Evolutionary conservation across 164 flowering plant species (phyloP).

Genomic region (Stephania japonica): DNA sequence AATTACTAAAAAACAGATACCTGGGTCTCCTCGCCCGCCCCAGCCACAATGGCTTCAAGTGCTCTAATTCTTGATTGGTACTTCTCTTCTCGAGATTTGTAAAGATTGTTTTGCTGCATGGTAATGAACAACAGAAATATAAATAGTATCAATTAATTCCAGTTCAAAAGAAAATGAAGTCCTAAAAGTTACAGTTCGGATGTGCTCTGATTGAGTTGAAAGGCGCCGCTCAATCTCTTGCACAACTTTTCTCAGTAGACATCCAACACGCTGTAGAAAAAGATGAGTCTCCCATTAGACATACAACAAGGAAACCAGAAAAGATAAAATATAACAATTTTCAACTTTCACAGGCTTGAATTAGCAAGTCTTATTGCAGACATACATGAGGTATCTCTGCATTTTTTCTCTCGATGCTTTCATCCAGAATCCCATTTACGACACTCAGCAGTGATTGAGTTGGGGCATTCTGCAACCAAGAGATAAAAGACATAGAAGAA

Average conservation of each 20-base stretch:
- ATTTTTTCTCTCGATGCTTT: constrained; percentile 59
- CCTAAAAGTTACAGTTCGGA: constrained; percentile 47
- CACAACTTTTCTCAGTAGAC: constrained; percentile 53
- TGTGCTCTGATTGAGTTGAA: constrained; percentile 61
- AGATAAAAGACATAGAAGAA: constrained; percentile 12
- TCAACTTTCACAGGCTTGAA: constrained; percentile 4
- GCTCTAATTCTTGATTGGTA: constrained; percentile 56
- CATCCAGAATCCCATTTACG: constrained; percentile 59
- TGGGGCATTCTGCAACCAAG: constrained; percentile 59
- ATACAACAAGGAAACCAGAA: constrained; percentile 4
- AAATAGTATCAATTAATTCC: neutral
- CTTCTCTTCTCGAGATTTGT: constrained; percentile 72
- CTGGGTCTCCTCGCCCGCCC: constrained; percentile 75
- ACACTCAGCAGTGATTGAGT: constrained; percentile 61
- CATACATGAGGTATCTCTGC: constrained; percentile 80
- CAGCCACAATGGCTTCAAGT: constrained; percentile 77
- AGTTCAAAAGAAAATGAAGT: neutral
- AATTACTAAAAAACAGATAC: constrained; percentile 25
- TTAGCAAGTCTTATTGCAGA: constrained; percentile 17
- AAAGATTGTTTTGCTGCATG: constrained; percentile 72
- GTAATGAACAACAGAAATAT: constrained; percentile 10
- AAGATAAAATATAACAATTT: constrained; percentile 5
- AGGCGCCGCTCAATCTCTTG: constrained; percentile 72
- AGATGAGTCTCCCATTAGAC: neutral
- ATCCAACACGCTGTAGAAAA: constrained; percentile 51